A percentile compares a stretch with the other conserved stretches of the same genome.
These are phyloP conservation scores for Dioszegia hungarica DNA, from an alignment of 768 basidiomycete genomes.

Conservation along the genomic window DNA sequence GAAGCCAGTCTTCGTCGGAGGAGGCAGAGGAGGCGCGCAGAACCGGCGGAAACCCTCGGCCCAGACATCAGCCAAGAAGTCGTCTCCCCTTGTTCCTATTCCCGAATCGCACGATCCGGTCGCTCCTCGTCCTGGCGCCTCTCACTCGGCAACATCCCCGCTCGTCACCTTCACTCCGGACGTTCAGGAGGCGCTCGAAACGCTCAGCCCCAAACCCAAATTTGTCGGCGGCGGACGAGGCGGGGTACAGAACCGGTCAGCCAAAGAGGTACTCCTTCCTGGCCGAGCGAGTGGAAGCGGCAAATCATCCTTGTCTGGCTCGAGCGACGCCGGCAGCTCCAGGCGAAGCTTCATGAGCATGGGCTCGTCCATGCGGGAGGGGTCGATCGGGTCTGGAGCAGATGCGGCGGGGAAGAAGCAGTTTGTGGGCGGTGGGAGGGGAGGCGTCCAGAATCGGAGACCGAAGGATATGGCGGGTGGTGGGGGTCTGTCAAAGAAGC, in stretches of 20 bases:
- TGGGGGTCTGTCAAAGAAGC: neutral
- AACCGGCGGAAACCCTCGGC: neutral
- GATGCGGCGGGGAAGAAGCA: neutral
- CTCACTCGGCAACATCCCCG: neutral
- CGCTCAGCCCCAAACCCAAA: neutral
- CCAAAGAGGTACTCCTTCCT: neutral
- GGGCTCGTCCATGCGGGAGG: neutral
- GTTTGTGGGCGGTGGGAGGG: conserved; percentile 1
- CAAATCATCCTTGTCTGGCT: neutral
- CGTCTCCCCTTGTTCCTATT: neutral
- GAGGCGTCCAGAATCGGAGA: conserved; percentile 4
- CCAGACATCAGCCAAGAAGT: neutral
- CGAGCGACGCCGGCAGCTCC: neutral
- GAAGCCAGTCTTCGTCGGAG: conserved; percentile 1
- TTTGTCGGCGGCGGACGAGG: neutral
- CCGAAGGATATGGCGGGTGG: neutral
- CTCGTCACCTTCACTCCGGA: conserved; percentile 1
- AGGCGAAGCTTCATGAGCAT: neutral
- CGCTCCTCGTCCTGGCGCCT: neutral
- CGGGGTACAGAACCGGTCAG: neutral
- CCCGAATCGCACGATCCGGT: neutral
- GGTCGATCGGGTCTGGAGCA: neutral
- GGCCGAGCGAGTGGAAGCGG: neutral
- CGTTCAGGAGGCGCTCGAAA: conserved; percentile 3
- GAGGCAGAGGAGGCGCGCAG: conserved; percentile 4